A percentile compares a stretch with the other conserved stretches of the same genome.
Conservation (phyloP, 805 yeast genomes). For the Nakazawaea anatomiae region DNA sequence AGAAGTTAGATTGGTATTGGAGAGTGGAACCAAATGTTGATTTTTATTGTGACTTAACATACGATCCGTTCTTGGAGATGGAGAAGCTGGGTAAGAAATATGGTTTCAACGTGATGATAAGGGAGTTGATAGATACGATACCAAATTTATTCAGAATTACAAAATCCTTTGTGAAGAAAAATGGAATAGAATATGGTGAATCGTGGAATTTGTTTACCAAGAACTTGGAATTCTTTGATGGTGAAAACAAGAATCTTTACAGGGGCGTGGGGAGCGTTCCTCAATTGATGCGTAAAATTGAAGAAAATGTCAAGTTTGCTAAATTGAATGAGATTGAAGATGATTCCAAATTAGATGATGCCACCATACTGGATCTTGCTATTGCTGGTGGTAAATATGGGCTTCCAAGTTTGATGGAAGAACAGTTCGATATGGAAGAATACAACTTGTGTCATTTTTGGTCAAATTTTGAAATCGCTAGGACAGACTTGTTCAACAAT, state of each 20-base stretch:
- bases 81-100: constrained; percentile 59
- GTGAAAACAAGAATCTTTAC: constrained; percentile 24
- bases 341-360: constrained; percentile 20
- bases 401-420: constrained; percentile 33
- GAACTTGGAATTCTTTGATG: constrained; percentile 29
- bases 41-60: constrained; percentile 84
- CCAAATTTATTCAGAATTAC: constrained; percentile 79
- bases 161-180: constrained; percentile 47
- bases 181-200: constrained; percentile 44
- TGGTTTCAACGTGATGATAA: constrained; percentile 77
- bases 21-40: constrained; percentile 91
- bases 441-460: constrained; percentile 85
- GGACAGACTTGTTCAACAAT: constrained; percentile 67
- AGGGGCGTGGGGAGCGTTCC: constrained; percentile 17
- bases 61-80: constrained; percentile 89
- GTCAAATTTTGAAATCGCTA: constrained; percentile 91
- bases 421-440: constrained; percentile 58
- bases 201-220: constrained; percentile 65
- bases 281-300: constrained; percentile 22
- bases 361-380: constrained; percentile 31
- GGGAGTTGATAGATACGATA: constrained; percentile 75
- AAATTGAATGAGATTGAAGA: constrained; percentile 11
- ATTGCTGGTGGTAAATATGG: constrained; percentile 28
- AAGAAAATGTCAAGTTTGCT: constrained; percentile 19
- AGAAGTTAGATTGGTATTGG: constrained; percentile 87